These are phyloP conservation scores for Leptosphaerulina australis DNA, from an alignment of 2,329 filamentous ascomycete species.

Conservation along the genomic window DNA sequence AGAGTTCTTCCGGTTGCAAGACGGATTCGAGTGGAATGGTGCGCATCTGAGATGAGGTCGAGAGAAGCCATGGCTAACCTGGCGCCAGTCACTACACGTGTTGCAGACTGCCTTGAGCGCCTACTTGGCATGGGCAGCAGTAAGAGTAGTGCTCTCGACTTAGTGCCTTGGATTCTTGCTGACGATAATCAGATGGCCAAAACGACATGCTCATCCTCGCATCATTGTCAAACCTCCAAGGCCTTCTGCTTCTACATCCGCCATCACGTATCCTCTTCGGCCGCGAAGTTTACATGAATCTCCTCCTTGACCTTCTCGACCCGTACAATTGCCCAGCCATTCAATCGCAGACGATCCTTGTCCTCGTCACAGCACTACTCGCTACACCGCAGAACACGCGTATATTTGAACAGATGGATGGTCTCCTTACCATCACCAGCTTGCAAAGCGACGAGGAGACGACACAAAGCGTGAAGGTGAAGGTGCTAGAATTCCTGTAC, in stretches of 20 bases:
- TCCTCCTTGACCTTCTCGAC: conserved; percentile 92
- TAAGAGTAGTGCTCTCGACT: conserved; percentile 34
- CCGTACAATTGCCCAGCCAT: conserved; percentile 87
- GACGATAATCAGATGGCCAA: conserved; percentile 64
- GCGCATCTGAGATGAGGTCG: conserved; percentile 23
- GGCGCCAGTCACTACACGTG: conserved; percentile 72
- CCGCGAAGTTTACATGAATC: conserved; percentile 92
- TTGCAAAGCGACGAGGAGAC: conserved; percentile 90
- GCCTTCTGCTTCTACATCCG: conserved; percentile 84
- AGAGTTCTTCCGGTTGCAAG: conserved; percentile 95
- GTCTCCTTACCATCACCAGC: conserved; percentile 86
- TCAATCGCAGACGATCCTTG: conserved; percentile 86
- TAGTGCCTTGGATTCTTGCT: conserved; percentile 1
- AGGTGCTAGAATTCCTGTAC: conserved; percentile 96
- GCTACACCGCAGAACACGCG: conserved; percentile 87
- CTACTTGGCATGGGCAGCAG: conserved; percentile 77
- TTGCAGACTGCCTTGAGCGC: conserved; percentile 84
- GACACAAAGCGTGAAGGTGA: conserved; percentile 86
- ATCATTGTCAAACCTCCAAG: conserved; percentile 87
- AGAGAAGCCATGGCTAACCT: conserved; percentile 1
- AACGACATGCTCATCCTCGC: conserved; percentile 89
- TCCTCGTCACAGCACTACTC: conserved; percentile 86
- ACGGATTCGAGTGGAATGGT: conserved; percentile 97
- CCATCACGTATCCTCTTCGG: conserved; percentile 86
- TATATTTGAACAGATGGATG: conserved; percentile 89